A percentile compares a stretch with the other conserved stretches of the same genome.
These are phyloP conservation scores for Cyberlindnera americana DNA, from an alignment of 805 yeast genomes.

Conservation along the genomic window DNA sequence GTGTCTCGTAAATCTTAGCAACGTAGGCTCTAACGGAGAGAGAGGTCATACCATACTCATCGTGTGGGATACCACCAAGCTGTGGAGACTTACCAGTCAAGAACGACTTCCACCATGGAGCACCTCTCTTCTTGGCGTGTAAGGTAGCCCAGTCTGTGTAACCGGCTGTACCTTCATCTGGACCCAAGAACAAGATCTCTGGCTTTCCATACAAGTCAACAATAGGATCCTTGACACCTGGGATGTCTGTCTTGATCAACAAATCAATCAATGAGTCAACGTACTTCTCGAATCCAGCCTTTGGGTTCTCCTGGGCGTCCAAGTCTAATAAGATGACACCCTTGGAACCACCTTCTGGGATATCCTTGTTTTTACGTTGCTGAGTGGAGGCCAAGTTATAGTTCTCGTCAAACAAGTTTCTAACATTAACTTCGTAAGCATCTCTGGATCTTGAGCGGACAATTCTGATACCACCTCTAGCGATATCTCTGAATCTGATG, in stretches of 20 bases:
- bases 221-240: conserved; percentile 40
- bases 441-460: conserved; percentile 84
- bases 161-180: conserved; percentile 98
- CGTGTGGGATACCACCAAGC: conserved; percentile 97
- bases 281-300: conserved; percentile 86
- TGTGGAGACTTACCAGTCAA: conserved; percentile 92
- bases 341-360: conserved; percentile 98
- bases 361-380: conserved; percentile 95
- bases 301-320: conserved; percentile 71
- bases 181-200: conserved; percentile 95
- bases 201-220: conserved; percentile 81
- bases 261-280: conserved; percentile 88
- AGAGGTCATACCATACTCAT: conserved; percentile 96
- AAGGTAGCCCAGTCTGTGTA: conserved; percentile 96
- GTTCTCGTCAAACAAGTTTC: conserved; percentile 92
- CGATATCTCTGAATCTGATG: conserved; percentile 92
- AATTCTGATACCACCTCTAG: conserved; percentile 97
- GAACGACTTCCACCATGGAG: conserved; percentile 98
- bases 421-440: conserved; percentile 78
- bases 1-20: conserved; percentile 79
- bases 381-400: conserved; percentile 94
- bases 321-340: conserved; percentile 86
- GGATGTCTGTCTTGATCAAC: conserved; percentile 63
- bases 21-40: conserved; percentile 90
- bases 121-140: conserved; percentile 89